phyloP scores from a whole-genome alignment of 805 yeast genomes.

The Wickerhamiella sergipiensis region DNA sequence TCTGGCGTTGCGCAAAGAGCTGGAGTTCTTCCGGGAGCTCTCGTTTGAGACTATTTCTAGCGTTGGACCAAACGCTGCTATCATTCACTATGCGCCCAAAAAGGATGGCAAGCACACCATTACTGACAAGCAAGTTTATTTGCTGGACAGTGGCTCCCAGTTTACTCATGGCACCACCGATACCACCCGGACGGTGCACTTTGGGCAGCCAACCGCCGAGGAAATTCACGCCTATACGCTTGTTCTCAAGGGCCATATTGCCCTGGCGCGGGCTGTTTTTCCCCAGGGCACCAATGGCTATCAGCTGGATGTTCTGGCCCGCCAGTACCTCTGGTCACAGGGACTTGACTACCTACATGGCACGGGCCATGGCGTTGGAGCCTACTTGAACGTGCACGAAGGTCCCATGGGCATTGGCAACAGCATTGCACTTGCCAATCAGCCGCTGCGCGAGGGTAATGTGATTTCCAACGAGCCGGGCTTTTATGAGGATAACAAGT shows the following conservation, averaged over 20 bases:
- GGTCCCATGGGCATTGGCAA: conserved; percentile 75
- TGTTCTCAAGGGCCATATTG: conserved; percentile 84
- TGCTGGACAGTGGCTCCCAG: conserved; percentile 87
- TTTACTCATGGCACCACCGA: conserved; percentile 92
- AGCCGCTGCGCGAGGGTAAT: conserved; percentile 50
- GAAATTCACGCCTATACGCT: conserved; percentile 60
- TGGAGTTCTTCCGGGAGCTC: conserved; percentile 36
- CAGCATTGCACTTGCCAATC: conserved; percentile 30
- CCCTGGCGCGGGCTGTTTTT: conserved; percentile 66
- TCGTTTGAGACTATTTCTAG: conserved; percentile 66
- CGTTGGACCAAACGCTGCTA: conserved; percentile 63
- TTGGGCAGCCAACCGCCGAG: conserved; percentile 41
- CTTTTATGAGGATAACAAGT: conserved; percentile 76
- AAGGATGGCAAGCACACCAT: conserved; percentile 42
- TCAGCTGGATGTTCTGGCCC: conserved; percentile 65
- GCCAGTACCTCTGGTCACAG: conserved; percentile 66
- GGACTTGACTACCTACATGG: conserved; percentile 90
- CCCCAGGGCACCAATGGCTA: conserved; percentile 66
- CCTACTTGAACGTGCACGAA: conserved; percentile 84
- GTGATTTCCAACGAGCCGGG: conserved; percentile 91
- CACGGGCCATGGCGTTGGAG: conserved; percentile 96
- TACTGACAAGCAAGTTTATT: conserved; percentile 52
- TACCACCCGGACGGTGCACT: conserved; percentile 77
- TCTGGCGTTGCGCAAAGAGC: conserved; percentile 29
- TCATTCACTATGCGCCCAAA: conserved; percentile 61